Base-by-base conservation (phyloP, 306 rosid species). In the Crotalaria pallida region DNA sequence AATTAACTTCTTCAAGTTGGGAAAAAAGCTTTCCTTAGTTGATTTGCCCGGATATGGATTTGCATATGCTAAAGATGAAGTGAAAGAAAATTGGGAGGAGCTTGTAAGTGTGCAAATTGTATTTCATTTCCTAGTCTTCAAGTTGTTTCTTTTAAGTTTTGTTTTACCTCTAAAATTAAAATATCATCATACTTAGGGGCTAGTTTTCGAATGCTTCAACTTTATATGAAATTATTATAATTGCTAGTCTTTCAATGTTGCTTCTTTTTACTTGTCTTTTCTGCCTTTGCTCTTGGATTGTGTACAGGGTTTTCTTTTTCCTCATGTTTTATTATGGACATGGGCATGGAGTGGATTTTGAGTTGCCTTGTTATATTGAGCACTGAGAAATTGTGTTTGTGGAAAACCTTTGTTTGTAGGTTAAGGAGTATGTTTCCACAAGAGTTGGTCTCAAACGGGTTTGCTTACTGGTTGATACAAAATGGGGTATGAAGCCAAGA, bases 31-130 rank as follows among this genome's bases (percentile, higher is more conserved):
- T 33, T 65, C 79, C 82, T 34, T 94, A 84, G 97, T 89, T 67
- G 99, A 94, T 86, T 91, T 94, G 85, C 97, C 97, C 8, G 97
- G 99, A 71, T 94, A 91, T 80, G 99, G 99, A 61, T 95, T 95
- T 81, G 99, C 99, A 18, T 89, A 84, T 82, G 99, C 96, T 43
- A 95, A 94, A 84, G 99, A 94, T 62, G 97, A 95, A 78, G 96
- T 86, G 71, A 91, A 95, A 77, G 97, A 95, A 27, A 80, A 96
- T 58, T 95, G 99, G 99, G 99, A 87, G 79, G 96, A 95, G 61
- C 94, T 95, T 80, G 99, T 91, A 84, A 91, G 92, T 78, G 27
- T 82, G 77, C 72, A 69, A 43, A 76, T 73, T 55, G 41, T 59
- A 18, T 50, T 55, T 41, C 3, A 58, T 34, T 27, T 77, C 50